phyloP scores from a whole-genome alignment of 345 rosid species.

The Ceriops tagal region DNA sequence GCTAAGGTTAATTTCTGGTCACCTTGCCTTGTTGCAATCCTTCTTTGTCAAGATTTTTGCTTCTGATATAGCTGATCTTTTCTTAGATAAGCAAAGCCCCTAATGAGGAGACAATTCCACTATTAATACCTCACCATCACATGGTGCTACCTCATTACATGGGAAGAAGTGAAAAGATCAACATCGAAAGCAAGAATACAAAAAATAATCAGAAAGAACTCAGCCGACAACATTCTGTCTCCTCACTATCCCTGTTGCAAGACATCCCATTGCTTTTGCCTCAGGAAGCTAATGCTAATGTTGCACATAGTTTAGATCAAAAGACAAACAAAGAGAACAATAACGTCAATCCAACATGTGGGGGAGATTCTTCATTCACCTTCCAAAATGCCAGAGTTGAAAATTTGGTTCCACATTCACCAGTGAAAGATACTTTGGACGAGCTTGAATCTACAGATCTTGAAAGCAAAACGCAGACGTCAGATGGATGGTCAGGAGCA shows the following conservation, averaged over 20 bases:
- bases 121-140: constrained; percentile 89
- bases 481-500: constrained; percentile 42
- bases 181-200: constrained; percentile 39
- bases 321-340: constrained; percentile 17
- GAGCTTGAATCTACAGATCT: constrained; percentile 25
- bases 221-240: constrained; percentile 40
- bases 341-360: constrained; percentile 16
- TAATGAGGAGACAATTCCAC: constrained; percentile 72
- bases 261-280: constrained; percentile 89
- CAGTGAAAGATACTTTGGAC: constrained; percentile 18
- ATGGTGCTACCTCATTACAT: constrained; percentile 97
- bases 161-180: constrained; percentile 62
- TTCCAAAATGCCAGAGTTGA: constrained; percentile 26
- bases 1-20: constrained; percentile 58
- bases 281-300: constrained; percentile 50
- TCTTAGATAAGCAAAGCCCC: constrained; percentile 85
- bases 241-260: constrained; percentile 53
- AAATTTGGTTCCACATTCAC: constrained; percentile 24
- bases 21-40: background rate
- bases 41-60: background rate
- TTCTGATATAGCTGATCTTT: constrained; percentile 10
- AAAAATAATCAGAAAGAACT: constrained; percentile 34
- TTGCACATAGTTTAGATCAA: constrained; percentile 17
- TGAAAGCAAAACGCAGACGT: constrained; percentile 27
- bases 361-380: constrained; percentile 16